phyloP scores from a whole-genome alignment of 768 basidiomycete species.

The Phylloporus sp. region DNA sequence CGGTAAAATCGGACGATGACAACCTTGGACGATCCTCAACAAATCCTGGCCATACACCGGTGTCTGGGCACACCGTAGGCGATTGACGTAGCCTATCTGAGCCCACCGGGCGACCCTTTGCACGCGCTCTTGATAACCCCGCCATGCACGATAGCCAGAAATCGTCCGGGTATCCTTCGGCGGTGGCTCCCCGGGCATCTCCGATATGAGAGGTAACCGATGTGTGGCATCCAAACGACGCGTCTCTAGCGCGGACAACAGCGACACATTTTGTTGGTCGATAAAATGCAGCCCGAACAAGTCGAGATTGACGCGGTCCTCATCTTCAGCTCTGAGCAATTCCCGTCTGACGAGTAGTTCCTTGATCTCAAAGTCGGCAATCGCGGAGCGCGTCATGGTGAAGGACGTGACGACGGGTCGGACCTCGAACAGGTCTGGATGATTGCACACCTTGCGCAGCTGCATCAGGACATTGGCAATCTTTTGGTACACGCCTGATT shows the following conservation, averaged over 20 bases:
- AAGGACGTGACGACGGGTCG: constrained; percentile 80
- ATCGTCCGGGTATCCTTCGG: constrained; percentile 74
- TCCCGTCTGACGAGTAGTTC: constrained; percentile 80
- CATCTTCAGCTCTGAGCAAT: constrained; percentile 50
- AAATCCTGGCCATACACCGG: constrained; percentile 47
- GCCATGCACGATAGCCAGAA: constrained; percentile 60
- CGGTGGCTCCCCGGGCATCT: constrained; percentile 60
- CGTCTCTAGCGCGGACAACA: constrained; percentile 51
- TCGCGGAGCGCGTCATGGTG: constrained; percentile 68
- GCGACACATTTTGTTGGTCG: constrained; percentile 48
- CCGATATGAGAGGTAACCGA: constrained; percentile 48
- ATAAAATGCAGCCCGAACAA: constrained; percentile 64
- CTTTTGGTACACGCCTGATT: constrained; percentile 83
- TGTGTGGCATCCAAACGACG: constrained; percentile 57
- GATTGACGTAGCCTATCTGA: constrained; percentile 72
- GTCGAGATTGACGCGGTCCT: constrained; percentile 58
- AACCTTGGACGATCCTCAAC: constrained; percentile 36
- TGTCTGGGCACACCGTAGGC: constrained; percentile 53
- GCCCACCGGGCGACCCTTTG: constrained; percentile 58
- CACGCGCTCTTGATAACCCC: constrained; percentile 44
- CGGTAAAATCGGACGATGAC: constrained; percentile 51
- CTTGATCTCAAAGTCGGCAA: constrained; percentile 81
- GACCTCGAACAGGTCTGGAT: constrained; percentile 89
- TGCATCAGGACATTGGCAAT: constrained; percentile 98
- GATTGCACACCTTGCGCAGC: constrained; percentile 92